Evolutionary conservation across 208 protist genomes (phyloP).

Genomic region (Crithidia brevicula): DNA sequence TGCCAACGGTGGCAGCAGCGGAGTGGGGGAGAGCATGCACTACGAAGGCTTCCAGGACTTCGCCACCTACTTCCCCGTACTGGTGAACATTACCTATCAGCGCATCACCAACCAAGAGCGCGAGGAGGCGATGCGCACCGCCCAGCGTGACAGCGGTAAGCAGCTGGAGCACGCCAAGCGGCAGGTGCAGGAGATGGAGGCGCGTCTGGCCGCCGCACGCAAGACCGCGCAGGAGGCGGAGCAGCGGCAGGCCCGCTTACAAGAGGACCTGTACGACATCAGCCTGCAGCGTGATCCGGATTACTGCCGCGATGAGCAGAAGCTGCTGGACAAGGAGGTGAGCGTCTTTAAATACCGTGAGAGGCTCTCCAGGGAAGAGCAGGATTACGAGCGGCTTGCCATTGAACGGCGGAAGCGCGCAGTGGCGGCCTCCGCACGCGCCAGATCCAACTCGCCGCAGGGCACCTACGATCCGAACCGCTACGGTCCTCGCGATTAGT

Average conservation of each 20-base stretch:
- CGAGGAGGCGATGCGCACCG: conserved; percentile 51
- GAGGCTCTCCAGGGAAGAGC: conserved; percentile 64
- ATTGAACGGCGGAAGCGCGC: conserved; percentile 58
- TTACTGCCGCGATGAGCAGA: conserved; percentile 66
- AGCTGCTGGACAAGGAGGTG: conserved; percentile 80
- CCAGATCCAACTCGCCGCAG: conserved; percentile 23
- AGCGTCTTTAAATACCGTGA: conserved; percentile 80
- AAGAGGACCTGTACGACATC: conserved; percentile 62
- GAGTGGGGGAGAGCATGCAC: conserved; percentile 35
- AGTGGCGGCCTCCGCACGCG: conserved; percentile 13
- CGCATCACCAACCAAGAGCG: conserved; percentile 65
- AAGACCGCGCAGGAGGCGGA: conserved; percentile 41
- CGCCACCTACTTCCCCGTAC: conserved; percentile 61
- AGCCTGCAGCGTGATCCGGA: conserved; percentile 42
- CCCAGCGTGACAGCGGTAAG: conserved; percentile 41
- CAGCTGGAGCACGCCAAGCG: conserved; percentile 41
- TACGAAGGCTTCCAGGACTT: conserved; percentile 66
- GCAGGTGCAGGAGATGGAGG: conserved; percentile 56
- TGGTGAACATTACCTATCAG: conserved; percentile 74
- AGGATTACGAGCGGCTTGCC: conserved; percentile 74
- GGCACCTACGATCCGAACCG: conserved; percentile 27
- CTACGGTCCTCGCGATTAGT: conserved; percentile 32
- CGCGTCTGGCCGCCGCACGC: conserved; percentile 39
- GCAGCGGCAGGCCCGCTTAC: conserved; percentile 43
- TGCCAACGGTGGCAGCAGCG: conserved; percentile 17